Evolutionary conservation across 257 asterid species (phyloP).

Genomic region (Solanum habrochaites): DNA sequence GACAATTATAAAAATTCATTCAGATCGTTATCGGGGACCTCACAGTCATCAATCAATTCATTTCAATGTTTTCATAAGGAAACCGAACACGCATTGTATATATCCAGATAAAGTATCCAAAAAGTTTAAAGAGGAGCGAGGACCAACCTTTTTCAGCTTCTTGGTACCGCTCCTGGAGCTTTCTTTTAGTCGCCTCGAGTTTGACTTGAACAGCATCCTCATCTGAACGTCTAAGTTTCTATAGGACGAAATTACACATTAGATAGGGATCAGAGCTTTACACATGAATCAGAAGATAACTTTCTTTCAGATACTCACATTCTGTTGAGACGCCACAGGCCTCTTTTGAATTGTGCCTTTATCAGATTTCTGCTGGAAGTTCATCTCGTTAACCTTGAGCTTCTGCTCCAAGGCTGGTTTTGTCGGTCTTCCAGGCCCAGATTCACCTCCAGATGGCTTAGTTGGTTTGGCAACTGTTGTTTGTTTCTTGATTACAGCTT

Average conservation of each 20-base stretch:
- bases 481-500: slow-evolving; percentile 32
- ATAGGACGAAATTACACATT: neutral
- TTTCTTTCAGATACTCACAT: slow-evolving; percentile 23
- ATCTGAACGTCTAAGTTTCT: slow-evolving; percentile 28
- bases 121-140: neutral
- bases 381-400: slow-evolving; percentile 16
- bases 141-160: slow-evolving; percentile 84
- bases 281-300: neutral
- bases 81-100: neutral
- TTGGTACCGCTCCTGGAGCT: slow-evolving; percentile 86
- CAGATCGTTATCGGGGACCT: neutral
- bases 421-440: slow-evolving; percentile 36
- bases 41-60: neutral
- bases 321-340: slow-evolving; percentile 35
- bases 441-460: slow-evolving; percentile 19
- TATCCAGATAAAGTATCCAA: neutral
- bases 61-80: neutral
- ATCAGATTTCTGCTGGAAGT: slow-evolving; percentile 30
- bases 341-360: slow-evolving; percentile 30
- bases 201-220: slow-evolving; percentile 38
- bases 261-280: neutral
- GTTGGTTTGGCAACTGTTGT: slow-evolving; percentile 26
- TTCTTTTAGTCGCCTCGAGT: slow-evolving; percentile 79
- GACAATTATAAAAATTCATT: slow-evolving; percentile 2
- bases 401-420: slow-evolving; percentile 32